A percentile compares a stretch with the other conserved stretches of the same genome.
phyloP scores from a whole-genome alignment of 2,329 filamentous ascomycete species.

The Colletotrichum kahawae region DNA sequence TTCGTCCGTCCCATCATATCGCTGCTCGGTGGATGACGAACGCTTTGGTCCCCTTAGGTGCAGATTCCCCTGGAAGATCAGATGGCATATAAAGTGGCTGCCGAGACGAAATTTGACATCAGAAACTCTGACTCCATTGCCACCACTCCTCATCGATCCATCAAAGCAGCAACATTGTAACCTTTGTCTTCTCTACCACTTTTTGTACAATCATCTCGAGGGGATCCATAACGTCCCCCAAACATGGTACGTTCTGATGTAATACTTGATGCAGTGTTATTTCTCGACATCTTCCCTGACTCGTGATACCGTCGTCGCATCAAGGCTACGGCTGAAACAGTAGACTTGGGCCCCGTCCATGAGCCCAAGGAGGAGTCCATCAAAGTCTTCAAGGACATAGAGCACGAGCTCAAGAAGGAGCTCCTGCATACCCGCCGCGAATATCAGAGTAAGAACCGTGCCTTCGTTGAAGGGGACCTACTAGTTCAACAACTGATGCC shows the following conservation, averaged over 20 bases:
- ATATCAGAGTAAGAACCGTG: conserved; percentile 40
- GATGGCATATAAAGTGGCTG: background rate
- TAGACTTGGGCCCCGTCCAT: conserved; percentile 53
- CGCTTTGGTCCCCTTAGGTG: background rate
- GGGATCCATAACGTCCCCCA: background rate
- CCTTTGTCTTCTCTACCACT: background rate
- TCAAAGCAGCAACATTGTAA: background rate
- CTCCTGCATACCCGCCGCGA: conserved; percentile 55
- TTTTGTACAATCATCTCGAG: background rate
- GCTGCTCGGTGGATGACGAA: background rate
- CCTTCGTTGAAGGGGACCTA: background rate
- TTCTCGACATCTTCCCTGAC: background rate
- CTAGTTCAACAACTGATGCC: background rate
- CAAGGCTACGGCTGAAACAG: conserved; percentile 59
- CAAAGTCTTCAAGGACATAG: conserved; percentile 52
- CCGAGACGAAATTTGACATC: background rate
- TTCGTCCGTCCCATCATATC: background rate
- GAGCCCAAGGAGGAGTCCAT: conserved; percentile 56
- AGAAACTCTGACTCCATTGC: background rate
- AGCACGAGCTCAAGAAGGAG: conserved; percentile 55
- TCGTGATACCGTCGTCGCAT: background rate
- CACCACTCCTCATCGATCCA: background rate
- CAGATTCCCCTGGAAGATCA: background rate
- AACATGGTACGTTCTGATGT: background rate
- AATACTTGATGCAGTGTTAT: background rate